These are phyloP conservation scores for Aspergillus puulaauensis DNA, from an alignment of 2,329 filamentous ascomycete genomes.

Conservation along the genomic window DNA sequence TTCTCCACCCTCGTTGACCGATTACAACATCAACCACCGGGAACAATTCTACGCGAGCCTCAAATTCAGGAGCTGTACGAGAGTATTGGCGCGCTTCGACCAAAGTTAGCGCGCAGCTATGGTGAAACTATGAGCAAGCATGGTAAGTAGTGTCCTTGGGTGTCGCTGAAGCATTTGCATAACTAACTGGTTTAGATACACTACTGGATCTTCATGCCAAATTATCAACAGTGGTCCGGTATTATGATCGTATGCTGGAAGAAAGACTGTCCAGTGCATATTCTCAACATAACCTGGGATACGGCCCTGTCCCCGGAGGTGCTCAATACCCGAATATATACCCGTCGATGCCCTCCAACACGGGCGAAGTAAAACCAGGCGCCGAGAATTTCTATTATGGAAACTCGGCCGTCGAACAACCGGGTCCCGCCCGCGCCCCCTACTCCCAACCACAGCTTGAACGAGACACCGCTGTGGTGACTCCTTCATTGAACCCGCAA, in stretches of 20 bases:
- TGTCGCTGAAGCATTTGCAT: neutral
- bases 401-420: constrained; percentile 53
- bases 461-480: constrained; percentile 18
- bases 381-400: constrained; percentile 82
- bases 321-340: constrained; percentile 63
- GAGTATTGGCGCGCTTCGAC: constrained; percentile 87
- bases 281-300: constrained; percentile 72
- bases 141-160: constrained; percentile 61
- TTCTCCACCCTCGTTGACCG: constrained; percentile 93
- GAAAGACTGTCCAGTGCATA: constrained; percentile 92
- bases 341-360: constrained; percentile 63
- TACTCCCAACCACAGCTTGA: constrained; percentile 47
- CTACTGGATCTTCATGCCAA: constrained; percentile 93
- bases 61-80: constrained; percentile 98
- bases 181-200: constrained; percentile 62
- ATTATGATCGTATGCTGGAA: constrained; percentile 97
- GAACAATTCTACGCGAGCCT: constrained; percentile 92
- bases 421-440: constrained; percentile 51
- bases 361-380: constrained; percentile 49
- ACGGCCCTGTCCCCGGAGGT: constrained; percentile 48
- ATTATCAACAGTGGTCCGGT: constrained; percentile 90
- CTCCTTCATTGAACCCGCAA: constrained; percentile 21
- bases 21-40: constrained; percentile 89
- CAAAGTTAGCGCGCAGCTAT: constrained; percentile 91
- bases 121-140: constrained; percentile 99